These are phyloP conservation scores for Pestalotiopsis sp. DNA, from an alignment of 2,329 filamentous ascomycete genomes.

Conservation along the genomic window DNA sequence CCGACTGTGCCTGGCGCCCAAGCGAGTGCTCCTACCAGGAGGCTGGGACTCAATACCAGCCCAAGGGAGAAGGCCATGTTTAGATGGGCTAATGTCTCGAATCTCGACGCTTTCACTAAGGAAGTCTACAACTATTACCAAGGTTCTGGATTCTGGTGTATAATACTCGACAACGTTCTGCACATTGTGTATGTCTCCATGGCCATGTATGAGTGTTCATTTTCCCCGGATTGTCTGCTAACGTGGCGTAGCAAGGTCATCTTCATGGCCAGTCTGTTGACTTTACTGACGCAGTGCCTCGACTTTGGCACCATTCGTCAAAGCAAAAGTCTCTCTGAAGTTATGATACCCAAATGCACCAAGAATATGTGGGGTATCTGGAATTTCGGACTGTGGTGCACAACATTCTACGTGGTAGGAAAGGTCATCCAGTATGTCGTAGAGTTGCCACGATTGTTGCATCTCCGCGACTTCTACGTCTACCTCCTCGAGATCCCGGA, in stretches of 20 bases:
- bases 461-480: slow-evolving; percentile 85
- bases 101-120: slow-evolving; percentile 83
- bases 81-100: slow-evolving; percentile 90
- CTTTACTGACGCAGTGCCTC: slow-evolving; percentile 83
- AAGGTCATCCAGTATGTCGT: slow-evolving; percentile 75
- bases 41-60: slow-evolving; percentile 27
- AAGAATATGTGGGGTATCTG: slow-evolving; percentile 73
- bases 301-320: slow-evolving; percentile 76
- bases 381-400: slow-evolving; percentile 81
- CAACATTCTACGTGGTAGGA: slow-evolving; percentile 83
- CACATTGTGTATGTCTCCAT: slow-evolving; percentile 67
- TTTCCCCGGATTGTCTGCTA: neutral
- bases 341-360: slow-evolving; percentile 75
- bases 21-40: slow-evolving; percentile 21
- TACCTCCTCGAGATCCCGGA: slow-evolving; percentile 80
- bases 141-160: slow-evolving; percentile 83
- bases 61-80: slow-evolving; percentile 80
- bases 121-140: slow-evolving; percentile 87
- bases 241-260: slow-evolving; percentile 64
- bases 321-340: slow-evolving; percentile 57
- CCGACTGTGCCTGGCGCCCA: slow-evolving; percentile 17
- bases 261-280: slow-evolving; percentile 82
- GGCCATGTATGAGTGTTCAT: neutral
- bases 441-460: slow-evolving; percentile 71
- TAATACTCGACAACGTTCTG: slow-evolving; percentile 71